Base-by-base conservation (phyloP, 176 grass and related monocot species). In the Calamus simplicifolius region DNA sequence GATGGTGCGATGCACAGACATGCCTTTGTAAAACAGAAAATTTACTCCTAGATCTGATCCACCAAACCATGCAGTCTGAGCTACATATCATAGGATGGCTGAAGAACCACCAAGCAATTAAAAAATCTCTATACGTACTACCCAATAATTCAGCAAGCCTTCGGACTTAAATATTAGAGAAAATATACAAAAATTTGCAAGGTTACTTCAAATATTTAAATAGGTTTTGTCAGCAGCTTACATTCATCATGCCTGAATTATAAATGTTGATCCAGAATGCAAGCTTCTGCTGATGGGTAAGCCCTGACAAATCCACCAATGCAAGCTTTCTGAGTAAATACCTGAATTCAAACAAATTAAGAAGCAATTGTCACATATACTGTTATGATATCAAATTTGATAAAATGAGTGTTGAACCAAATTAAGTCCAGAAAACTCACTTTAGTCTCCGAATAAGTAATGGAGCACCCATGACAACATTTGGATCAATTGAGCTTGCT, bases 211-310 rank as follows among this genome's bases (percentile, higher is more conserved):
- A 5, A 29, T 29, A 29, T 29, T 29, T 29, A 29, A 29, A 29
- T 4, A 29, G 28, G 0, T 29, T 13, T 43, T 43, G 35, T 10
- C 2, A 72, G 62, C 57, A 76, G 51, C 85, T 89, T 81, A 98
- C 93, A 75, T 93, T 98, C 94, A 93, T 98, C 84, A 98, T 93
- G 81, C 94, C 89, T 1, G 88, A 76, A 8, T 98, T 93, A 73
- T 98, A 93, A 76, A 89, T 38, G 76, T 98, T 98, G 79, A 98
- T 93, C 94, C 94, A 98, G 77, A 98, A 98, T 56, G 94, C 94
- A 68, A 98, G 73, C 73, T 89, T 98, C 69, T 98, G 88, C 72
- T 81, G 88, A 63, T 98, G 94, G 17, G 84, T 81, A 69, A 98
- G 81, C 56, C 71, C 73, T 73, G 52, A 63, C 49, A 84, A 71